phyloP scores from a whole-genome alignment of 2,329 filamentous ascomycete species.

The Cladophialophora bantiana region DNA sequence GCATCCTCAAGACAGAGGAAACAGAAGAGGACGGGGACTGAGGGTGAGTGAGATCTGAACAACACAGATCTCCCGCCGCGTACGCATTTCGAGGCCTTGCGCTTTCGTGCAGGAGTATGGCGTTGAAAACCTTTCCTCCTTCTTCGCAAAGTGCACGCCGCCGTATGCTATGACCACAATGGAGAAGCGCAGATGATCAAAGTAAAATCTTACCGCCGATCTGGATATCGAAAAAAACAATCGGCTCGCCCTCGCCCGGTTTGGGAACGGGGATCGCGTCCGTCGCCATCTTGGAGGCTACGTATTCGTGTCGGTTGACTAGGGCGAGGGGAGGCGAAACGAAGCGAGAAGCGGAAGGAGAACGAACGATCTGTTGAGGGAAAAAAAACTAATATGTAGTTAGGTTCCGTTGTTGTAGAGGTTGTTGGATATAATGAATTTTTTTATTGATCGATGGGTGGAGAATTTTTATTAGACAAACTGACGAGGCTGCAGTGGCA shows the following conservation, averaged over 20 bases:
- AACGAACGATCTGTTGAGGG: neutral
- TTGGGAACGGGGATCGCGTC: conserved; percentile 37
- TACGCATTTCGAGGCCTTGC: no score
- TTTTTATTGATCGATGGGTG: no score
- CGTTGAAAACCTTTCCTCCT: neutral
- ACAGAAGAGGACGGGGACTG: no score
- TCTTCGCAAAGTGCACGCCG: no score
- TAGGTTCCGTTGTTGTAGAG: no score
- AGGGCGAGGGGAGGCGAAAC: neutral
- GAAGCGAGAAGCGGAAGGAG: neutral
- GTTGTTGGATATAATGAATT: no score
- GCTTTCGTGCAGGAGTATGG: no score
- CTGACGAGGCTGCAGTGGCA: conserved; percentile 16
- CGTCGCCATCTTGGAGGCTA: conserved; percentile 25
- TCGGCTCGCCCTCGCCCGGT: conserved; percentile 46
- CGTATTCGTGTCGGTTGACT: neutral
- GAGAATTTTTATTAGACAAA: neutral
- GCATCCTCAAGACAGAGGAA: no score
- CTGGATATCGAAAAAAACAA: conserved; percentile 59
- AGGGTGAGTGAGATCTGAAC: no score
- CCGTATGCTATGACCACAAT: no score
- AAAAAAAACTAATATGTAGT: neutral
- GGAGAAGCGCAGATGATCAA: no score
- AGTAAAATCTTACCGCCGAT: conserved; percentile 50
- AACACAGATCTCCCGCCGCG: no score